These are phyloP conservation scores for Speleostelium caveatum DNA, from an alignment of 78 protist species.

Conservation along the genomic window DNA sequence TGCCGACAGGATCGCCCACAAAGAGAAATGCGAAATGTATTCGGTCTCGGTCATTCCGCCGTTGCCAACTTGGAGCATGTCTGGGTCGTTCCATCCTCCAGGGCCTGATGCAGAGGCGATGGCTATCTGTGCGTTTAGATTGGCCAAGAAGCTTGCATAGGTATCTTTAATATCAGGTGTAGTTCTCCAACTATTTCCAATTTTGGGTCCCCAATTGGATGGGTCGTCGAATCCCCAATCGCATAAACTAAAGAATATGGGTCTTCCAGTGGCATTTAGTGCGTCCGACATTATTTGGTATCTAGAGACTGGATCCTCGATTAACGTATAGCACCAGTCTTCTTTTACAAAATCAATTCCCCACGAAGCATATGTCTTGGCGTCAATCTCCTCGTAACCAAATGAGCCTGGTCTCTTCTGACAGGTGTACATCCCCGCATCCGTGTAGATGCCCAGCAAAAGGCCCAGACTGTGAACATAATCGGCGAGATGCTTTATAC, in stretches of 20 bases:
- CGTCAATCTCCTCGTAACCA: slow-evolving; percentile 79
- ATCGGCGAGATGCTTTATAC: slow-evolving; percentile 86
- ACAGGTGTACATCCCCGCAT: slow-evolving; percentile 91
- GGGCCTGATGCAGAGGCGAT: slow-evolving; percentile 27
- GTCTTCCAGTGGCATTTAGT: slow-evolving; percentile 77
- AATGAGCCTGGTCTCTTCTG: slow-evolving; percentile 79
- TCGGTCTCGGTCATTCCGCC: slow-evolving; percentile 84
- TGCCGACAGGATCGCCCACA: slow-evolving; percentile 84
- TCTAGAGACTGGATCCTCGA: slow-evolving; percentile 20
- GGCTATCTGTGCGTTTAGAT: slow-evolving; percentile 39
- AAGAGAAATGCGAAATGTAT: slow-evolving; percentile 71
- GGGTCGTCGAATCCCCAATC: slow-evolving; percentile 86
- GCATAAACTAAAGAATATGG: slow-evolving; percentile 83
- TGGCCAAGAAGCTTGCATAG: slow-evolving; percentile 58
- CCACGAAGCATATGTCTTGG: slow-evolving; percentile 85
- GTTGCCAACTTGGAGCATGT: slow-evolving; percentile 86
- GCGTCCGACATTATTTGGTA: slow-evolving; percentile 85
- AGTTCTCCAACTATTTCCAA: slow-evolving; percentile 88
- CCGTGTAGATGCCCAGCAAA: slow-evolving; percentile 89
- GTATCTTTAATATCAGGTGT: slow-evolving; percentile 73
- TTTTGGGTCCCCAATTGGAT: slow-evolving; percentile 41
- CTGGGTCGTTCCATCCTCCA: slow-evolving; percentile 88
- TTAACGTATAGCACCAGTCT: slow-evolving; percentile 85
- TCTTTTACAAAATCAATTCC: slow-evolving; percentile 83
- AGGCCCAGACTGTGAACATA: slow-evolving; percentile 88